Conservation (phyloP, 257 asterid species). For the Salvia miltiorrhiza region DNA sequence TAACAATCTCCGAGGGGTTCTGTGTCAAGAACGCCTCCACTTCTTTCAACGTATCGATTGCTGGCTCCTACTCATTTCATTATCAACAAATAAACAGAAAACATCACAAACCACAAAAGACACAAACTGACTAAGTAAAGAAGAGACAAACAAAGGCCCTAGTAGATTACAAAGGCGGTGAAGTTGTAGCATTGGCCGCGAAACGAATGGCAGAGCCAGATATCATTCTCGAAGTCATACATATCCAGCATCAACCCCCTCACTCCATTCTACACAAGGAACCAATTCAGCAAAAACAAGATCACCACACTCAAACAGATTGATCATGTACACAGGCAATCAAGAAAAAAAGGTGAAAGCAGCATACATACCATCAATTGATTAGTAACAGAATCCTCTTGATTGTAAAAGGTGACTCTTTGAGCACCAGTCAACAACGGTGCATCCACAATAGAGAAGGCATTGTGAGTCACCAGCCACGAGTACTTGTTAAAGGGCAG, state of each 20-base stretch:
- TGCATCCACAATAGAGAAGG: conserved; percentile 89
- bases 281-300: conserved; percentile 9
- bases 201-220: conserved; percentile 97
- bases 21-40: conserved; percentile 87
- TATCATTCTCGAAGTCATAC: conserved; percentile 93
- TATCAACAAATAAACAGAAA: conserved; percentile 15
- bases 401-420: conserved; percentile 88
- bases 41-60: conserved; percentile 69
- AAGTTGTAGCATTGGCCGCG: conserved; percentile 92
- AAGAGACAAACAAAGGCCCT: background rate
- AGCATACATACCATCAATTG: conserved; percentile 61
- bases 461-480: conserved; percentile 92
- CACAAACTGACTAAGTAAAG: background rate
- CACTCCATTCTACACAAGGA: conserved; percentile 78
- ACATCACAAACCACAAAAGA: conserved; percentile 24
- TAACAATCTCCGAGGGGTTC: conserved; percentile 76
- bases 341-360: conserved; percentile 5
- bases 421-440: conserved; percentile 71
- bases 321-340: background rate
- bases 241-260: conserved; percentile 98
- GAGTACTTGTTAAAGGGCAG: conserved; percentile 93
- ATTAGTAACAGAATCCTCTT: conserved; percentile 89
- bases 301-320: background rate
- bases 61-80: conserved; percentile 59
- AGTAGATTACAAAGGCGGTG: conserved; percentile 80